These are phyloP conservation scores for Mycosarcoma maydis DNA, from an alignment of 1,284 basidiomycete genomes.

Conservation along the genomic window DNA sequence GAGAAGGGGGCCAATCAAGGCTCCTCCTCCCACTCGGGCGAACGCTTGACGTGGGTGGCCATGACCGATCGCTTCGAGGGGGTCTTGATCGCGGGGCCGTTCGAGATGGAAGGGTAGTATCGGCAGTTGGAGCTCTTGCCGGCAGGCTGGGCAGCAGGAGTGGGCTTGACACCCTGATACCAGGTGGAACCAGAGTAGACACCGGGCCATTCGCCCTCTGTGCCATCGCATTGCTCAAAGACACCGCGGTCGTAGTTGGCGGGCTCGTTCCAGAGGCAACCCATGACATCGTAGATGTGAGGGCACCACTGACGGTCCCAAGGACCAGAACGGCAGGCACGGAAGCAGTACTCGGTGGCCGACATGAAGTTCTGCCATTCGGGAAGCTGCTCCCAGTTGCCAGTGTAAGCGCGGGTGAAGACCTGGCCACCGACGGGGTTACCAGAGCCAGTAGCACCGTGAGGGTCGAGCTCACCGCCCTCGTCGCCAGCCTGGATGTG, in stretches of 20 bases:
- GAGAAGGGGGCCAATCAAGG: slow-evolving; percentile 11
- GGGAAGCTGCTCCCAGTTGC: slow-evolving; percentile 60
- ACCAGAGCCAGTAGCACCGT: slow-evolving; percentile 60
- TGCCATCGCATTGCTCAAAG: slow-evolving; percentile 62
- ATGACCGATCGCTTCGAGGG: slow-evolving; percentile 50
- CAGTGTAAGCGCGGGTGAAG: slow-evolving; percentile 55
- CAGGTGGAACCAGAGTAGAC: slow-evolving; percentile 59
- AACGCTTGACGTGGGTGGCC: slow-evolving; percentile 48
- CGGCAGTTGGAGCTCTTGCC: slow-evolving; percentile 53
- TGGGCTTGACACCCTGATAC: slow-evolving; percentile 55
- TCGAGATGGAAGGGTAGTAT: slow-evolving; percentile 53
- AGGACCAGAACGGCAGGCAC: slow-evolving; percentile 58
- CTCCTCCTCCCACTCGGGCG: slow-evolving; percentile 49
- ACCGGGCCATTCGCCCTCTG: slow-evolving; percentile 57
- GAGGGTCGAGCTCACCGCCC: slow-evolving; percentile 67
- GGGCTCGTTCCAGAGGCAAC: slow-evolving; percentile 61
- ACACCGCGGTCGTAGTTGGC: slow-evolving; percentile 54
- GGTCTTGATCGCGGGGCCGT: slow-evolving; percentile 48
- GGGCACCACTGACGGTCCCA: slow-evolving; percentile 60
- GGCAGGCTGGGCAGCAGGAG: slow-evolving; percentile 45
- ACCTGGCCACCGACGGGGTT: slow-evolving; percentile 60
- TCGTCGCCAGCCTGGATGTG: slow-evolving; percentile 61
- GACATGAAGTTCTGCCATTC: slow-evolving; percentile 66
- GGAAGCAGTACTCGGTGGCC: slow-evolving; percentile 62
- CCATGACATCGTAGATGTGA: slow-evolving; percentile 64